Percentiles rank a stretch among this genome's conserved stretches.
phyloP scores from a whole-genome alignment of 768 basidiomycete genomes.

The Hygrocybe punicea region DNA sequence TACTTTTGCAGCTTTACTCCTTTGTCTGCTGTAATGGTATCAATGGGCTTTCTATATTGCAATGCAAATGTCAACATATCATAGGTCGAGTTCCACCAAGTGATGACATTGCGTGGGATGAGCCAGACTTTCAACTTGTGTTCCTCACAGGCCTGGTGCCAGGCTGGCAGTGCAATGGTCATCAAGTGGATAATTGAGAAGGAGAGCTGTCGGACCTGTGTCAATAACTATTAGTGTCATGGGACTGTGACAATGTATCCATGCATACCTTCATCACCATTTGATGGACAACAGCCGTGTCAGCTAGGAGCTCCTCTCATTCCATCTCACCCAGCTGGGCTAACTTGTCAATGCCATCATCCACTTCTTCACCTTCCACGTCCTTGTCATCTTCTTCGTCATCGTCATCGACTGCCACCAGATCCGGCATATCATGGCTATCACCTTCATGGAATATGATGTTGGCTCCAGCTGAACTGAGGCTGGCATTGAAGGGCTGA shows the following conservation, averaged over 20 bases:
- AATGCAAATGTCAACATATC: slow-evolving; percentile 30
- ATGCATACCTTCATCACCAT: slow-evolving; percentile 9
- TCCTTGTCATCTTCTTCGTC: neutral
- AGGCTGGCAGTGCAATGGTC: slow-evolving; percentile 29
- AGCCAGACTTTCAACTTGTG: slow-evolving; percentile 6
- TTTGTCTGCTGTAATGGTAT: slow-evolving; percentile 15
- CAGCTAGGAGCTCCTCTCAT: neutral
- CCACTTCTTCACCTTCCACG: slow-evolving; percentile 6
- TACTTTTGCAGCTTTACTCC: slow-evolving; percentile 11
- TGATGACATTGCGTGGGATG: slow-evolving; percentile 32
- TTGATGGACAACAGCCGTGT: neutral
- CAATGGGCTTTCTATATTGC: slow-evolving; percentile 19
- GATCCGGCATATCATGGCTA: neutral
- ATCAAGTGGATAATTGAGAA: slow-evolving; percentile 28
- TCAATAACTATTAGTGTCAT: too few relatives aligned
- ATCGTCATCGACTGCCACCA: neutral
- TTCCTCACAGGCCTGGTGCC: slow-evolving; percentile 16
- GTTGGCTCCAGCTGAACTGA: neutral
- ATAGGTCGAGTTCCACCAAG: too few relatives aligned
- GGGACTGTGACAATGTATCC: too few relatives aligned
- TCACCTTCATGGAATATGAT: neutral
- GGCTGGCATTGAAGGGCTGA: neutral
- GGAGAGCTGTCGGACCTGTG: slow-evolving; percentile 10
- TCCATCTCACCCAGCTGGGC: neutral
- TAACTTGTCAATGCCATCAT: neutral